Conservation (phyloP, 768 basidiomycete species). For the Leccinum subtestaceum region DNA sequence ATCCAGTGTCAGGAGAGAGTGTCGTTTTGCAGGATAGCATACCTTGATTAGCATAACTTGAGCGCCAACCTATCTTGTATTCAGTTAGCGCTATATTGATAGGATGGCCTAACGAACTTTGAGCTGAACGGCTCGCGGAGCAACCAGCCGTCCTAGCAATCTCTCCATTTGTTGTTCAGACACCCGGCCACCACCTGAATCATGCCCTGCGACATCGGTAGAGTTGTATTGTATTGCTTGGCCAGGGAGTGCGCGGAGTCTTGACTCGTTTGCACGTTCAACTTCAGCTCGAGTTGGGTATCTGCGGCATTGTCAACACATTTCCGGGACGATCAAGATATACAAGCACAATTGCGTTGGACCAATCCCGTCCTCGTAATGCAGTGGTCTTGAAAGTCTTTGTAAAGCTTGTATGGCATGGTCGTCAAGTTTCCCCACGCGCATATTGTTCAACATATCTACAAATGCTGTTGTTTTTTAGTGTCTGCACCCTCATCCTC, state of each 20-base stretch:
- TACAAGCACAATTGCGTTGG: slow-evolving; percentile 73
- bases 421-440: slow-evolving; percentile 61
- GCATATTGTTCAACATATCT: slow-evolving; percentile 85
- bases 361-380: slow-evolving; percentile 69
- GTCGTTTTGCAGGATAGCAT: neutral
- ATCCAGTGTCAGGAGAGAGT: neutral
- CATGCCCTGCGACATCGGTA: slow-evolving; percentile 43
- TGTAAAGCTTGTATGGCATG: slow-evolving; percentile 48
- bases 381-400: slow-evolving; percentile 51
- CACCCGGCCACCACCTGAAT: slow-evolving; percentile 41
- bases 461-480: slow-evolving; percentile 52
- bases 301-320: slow-evolving; percentile 34
- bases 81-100: neutral
- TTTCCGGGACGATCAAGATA: neutral
- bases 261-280: slow-evolving; percentile 58
- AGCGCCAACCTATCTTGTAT: slow-evolving; percentile 56
- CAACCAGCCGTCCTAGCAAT: slow-evolving; percentile 62
- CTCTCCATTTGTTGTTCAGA: slow-evolving; percentile 38
- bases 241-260: slow-evolving; percentile 45
- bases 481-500: neutral
- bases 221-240: slow-evolving; percentile 40
- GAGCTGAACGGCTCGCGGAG: slow-evolving; percentile 41
- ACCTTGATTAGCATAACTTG: slow-evolving; percentile 87
- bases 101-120: slow-evolving; percentile 39
- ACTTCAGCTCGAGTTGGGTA: slow-evolving; percentile 73